Evolutionary conservation across 2,329 filamentous ascomycete species (phyloP), one percentile per base, ranked within the genome.

Genomic region (Plectosphaerella sp.): DNA sequence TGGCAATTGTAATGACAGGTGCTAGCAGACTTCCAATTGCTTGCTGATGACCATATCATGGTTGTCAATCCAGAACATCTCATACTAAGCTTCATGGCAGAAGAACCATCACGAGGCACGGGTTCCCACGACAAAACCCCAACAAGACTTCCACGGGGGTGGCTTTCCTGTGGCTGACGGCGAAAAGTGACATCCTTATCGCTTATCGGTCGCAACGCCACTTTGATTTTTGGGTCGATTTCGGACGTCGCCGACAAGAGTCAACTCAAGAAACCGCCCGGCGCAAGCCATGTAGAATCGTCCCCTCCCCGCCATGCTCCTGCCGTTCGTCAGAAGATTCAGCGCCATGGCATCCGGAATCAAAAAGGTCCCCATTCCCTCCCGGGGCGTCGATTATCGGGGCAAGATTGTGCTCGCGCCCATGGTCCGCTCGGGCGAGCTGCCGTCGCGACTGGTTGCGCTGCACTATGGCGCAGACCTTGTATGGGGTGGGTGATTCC

Each of bases 391-490:
- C 63, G 91, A 97, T 75, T 97, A 97, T 72, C 84, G 93, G 61
- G 88, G 89, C 71, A 97, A 95, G 71, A 74, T 97, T 58, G 94
- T 97, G 45, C 87, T 99, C 57, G 94, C 94, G 56, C 94, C 94
- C 41, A 99, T 99, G 94, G 93, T 97, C 53, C 88, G 94, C 60
- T 96, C 91, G n/a, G 94, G 94, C 65, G 94, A 99, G 75, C 76
- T 97, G 55, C 93, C 94, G 3, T 94, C 90, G 39, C 86, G 94
- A 53, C 80, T 99, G 24, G 73, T 96, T 43, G 90, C 94, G 33
- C 82, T 99, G 56, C 89, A 95, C 65, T 97, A 99, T 68, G 94
- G 94, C 59, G 94, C 94, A 49, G 94, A 99, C 70, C 78, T 99
- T 15, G 94, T 99, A 59, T 99, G 94, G 93, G 93, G 87, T 89